A percentile compares a stretch with the other conserved stretches of the same genome.
Conservation (phyloP, 495 filamentous ascomycete genomes). For the Aspergillus hancockii region DNA sequence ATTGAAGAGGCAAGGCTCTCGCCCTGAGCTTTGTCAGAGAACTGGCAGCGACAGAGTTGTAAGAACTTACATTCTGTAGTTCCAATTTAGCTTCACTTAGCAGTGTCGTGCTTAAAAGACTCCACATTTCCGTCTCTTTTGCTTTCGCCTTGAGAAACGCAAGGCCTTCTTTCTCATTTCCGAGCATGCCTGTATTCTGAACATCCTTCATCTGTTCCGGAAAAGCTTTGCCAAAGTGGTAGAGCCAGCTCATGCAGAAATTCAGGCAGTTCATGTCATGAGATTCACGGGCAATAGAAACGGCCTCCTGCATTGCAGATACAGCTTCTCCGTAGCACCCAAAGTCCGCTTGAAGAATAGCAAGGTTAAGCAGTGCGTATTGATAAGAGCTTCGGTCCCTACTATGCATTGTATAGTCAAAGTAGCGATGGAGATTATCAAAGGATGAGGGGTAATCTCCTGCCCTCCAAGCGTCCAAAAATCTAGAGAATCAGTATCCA, state of each 20-base stretch:
- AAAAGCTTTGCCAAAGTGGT: constrained; percentile 86
- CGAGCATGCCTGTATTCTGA: constrained; percentile 70
- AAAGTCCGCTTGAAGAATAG: constrained; percentile 93
- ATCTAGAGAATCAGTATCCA: constrained; percentile 45
- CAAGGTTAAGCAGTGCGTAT: constrained; percentile 92
- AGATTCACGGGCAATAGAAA: constrained; percentile 87
- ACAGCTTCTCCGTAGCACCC: constrained; percentile 90
- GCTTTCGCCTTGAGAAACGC: constrained; percentile 85
- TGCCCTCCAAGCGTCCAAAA: constrained; percentile 85
- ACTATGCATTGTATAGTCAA: constrained; percentile 94
- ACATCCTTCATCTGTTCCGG: constrained; percentile 71
- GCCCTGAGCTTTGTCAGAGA: constrained; percentile 52
- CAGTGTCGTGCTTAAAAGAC: constrained; percentile 78
- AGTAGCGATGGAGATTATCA: constrained; percentile 91
- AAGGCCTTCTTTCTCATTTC: constrained; percentile 78
- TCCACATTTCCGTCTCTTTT: constrained; percentile 86
- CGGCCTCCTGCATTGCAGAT: constrained; percentile 87
- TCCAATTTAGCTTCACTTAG: constrained; percentile 84
- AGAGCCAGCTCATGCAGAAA: constrained; percentile 96
- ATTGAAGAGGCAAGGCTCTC: constrained; percentile 76
- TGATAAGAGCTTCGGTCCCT: constrained; percentile 87
- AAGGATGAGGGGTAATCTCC: constrained; percentile 90
- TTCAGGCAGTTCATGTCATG: constrained; percentile 90
- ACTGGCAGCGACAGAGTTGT: neutral
- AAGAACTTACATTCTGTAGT: constrained; percentile 56